Base-by-base conservation (phyloP, 352 stramenopile genomes). In the Globisporangium middletonii region DNA sequence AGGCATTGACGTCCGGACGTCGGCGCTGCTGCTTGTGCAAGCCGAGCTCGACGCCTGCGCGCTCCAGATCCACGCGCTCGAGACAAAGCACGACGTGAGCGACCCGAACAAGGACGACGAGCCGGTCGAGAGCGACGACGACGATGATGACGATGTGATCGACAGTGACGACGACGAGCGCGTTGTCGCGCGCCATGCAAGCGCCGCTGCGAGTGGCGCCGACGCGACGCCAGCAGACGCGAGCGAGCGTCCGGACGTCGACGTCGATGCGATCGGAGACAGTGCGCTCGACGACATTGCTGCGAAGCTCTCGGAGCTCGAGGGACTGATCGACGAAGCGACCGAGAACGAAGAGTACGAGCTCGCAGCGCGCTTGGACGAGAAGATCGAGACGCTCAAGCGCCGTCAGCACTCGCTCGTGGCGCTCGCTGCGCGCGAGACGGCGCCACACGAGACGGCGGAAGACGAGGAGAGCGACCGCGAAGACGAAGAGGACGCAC, bases 321-420 rank as follows among this genome's bases (percentile, higher is more conserved):
- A 94, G 52, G 51, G 42, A 9, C 63, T 82, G 61, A 92, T 94
- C 38, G 79, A 94, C 44, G 65, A 77, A 28, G 84, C 84, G 2
- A 94, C 84, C 0, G 82, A 89, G 49, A 85, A 87, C 30, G 84
- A 94, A 59, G 73, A 94, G 2, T 92, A 94, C 55, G 84, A 94
- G 46, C 60, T 87, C 45, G 84, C 84, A 42, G 84, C 81, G 13
- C 84, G 68, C 35, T 59, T 94, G 48, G 84, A 94, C 50, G 79
- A 91, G 30, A 80, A 87, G 56, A 70, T 94, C 13, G 78, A 92
- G 55, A 48, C 38, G 0, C 66, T 89, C 41, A 86, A 87, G 59
- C 57, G 72, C 18, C 77, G 72, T 4, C 69, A 86, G 49, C 65
- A 74, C 54, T 67, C 65, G 4, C 69, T 89, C 1, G 46, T 75